Conservation (phyloP, 73 alveolate genomes). For the Blepharisma japonicum region DNA sequence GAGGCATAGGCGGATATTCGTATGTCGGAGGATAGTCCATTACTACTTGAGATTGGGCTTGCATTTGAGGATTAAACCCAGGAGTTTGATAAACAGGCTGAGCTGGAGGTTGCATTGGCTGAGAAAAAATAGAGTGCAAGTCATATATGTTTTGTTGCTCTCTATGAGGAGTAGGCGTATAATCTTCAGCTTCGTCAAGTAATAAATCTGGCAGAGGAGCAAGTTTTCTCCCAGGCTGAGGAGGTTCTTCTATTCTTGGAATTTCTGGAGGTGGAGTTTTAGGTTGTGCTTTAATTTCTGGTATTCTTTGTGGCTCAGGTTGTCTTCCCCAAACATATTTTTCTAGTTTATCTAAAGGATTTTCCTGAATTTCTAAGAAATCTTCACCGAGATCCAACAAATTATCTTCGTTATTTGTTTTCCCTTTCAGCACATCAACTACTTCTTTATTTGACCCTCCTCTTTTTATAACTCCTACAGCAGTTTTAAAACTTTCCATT, state of each 20-base stretch:
- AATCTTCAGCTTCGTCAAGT: constrained; percentile 2
- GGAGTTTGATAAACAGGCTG: neutral
- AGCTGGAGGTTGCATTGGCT: neutral
- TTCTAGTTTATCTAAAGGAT: constrained; percentile 1
- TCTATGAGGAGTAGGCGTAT: neutral
- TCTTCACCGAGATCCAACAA: constrained; percentile 9
- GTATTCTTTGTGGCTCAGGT: neutral
- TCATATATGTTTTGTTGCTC: neutral
- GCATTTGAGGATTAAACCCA: neutral
- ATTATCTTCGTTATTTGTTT: neutral
- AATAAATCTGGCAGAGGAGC: neutral
- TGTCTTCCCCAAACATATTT: neutral
- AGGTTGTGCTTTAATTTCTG: neutral
- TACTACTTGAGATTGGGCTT: neutral
- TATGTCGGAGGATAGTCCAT: neutral
- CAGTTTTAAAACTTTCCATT: neutral
- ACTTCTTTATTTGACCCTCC: neutral
- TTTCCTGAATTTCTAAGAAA: neutral
- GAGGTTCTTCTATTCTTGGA: constrained; percentile 1
- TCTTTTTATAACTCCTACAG: neutral
- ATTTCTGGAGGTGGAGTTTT: neutral
- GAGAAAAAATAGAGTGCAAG: neutral
- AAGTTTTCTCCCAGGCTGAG: neutral
- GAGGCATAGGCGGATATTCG: neutral
- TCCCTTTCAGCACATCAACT: neutral